These are phyloP conservation scores for Globisporangium carolinianum DNA, from an alignment of 352 stramenopile species.

Conservation along the genomic window DNA sequence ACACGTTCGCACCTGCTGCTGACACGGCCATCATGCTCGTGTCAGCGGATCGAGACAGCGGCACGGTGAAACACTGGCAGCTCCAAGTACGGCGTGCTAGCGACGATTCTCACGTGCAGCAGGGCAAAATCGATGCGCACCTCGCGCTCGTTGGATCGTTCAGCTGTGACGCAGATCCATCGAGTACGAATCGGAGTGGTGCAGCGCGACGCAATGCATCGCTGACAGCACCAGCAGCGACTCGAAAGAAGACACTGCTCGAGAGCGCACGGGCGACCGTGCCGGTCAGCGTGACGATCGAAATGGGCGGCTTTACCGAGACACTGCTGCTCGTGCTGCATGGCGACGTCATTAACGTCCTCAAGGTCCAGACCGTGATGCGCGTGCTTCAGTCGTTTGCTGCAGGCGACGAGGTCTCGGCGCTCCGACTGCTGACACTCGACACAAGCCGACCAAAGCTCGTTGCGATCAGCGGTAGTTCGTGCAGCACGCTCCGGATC, in stretches of 20 bases:
- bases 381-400: conserved; percentile 17
- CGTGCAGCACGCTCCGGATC: background rate
- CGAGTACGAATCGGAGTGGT: background rate
- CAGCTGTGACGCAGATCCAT: background rate
- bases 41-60: conserved; percentile 19
- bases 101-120: background rate
- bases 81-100: conserved; percentile 7
- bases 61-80: conserved; percentile 34
- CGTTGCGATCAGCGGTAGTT: conserved; percentile 7
- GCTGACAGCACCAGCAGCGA: conserved; percentile 8
- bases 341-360: conserved; percentile 51
- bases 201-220: background rate
- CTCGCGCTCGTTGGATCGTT: conserved; percentile 26
- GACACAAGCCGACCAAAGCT: conserved; percentile 4
- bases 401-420: conserved; percentile 16
- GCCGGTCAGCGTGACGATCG: conserved; percentile 36
- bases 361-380: conserved; percentile 54
- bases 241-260: conserved; percentile 8
- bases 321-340: conserved; percentile 44
- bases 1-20: too few species aligned
- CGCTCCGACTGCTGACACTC: conserved; percentile 11
- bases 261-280: conserved; percentile 13
- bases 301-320: conserved; percentile 43
- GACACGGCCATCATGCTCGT: conserved; percentile 23
- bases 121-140: conserved; percentile 6